These are phyloP conservation scores for Corrigiola litoralis DNA, from an alignment of 179 eudicot genomes.

Conservation along the genomic window DNA sequence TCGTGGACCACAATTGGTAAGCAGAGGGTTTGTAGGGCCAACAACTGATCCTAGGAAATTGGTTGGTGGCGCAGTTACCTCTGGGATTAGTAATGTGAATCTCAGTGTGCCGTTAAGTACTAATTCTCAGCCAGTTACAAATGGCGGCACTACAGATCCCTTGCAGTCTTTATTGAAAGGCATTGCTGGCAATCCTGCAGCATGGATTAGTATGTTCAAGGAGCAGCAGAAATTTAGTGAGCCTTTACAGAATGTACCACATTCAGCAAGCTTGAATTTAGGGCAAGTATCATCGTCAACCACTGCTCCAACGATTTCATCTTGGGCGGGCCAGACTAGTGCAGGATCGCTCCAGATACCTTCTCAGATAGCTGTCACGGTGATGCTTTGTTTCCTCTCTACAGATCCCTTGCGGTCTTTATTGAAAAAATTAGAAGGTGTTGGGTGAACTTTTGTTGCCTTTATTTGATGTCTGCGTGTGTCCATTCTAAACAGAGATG, in stretches of 20 bases:
- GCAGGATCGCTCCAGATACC: conserved; percentile 46
- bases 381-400: conserved; percentile 22
- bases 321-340: conserved; percentile 33
- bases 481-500: neutral
- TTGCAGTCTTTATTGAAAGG: conserved; percentile 72
- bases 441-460: neutral
- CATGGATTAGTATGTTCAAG: conserved; percentile 60
- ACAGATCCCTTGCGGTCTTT: neutral
- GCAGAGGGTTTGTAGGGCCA: conserved; percentile 27
- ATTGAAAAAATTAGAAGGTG: neutral
- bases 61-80: conserved; percentile 23
- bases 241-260: conserved; percentile 32
- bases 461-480: neutral
- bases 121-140: conserved; percentile 27
- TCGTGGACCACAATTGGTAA: conserved; percentile 29
- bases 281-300: conserved; percentile 38
- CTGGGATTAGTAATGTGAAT: conserved; percentile 23
- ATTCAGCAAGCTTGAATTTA: conserved; percentile 35
- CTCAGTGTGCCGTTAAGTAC: conserved; percentile 24
- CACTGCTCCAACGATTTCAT: conserved; percentile 29
- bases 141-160: conserved; percentile 36
- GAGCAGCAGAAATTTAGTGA: conserved; percentile 58
- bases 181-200: conserved; percentile 63
- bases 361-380: conserved; percentile 41
- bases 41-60: conserved; percentile 36